Base-by-base conservation (phyloP, 2,329 filamentous ascomycete genomes). In the Cercospora sp. region DNA sequence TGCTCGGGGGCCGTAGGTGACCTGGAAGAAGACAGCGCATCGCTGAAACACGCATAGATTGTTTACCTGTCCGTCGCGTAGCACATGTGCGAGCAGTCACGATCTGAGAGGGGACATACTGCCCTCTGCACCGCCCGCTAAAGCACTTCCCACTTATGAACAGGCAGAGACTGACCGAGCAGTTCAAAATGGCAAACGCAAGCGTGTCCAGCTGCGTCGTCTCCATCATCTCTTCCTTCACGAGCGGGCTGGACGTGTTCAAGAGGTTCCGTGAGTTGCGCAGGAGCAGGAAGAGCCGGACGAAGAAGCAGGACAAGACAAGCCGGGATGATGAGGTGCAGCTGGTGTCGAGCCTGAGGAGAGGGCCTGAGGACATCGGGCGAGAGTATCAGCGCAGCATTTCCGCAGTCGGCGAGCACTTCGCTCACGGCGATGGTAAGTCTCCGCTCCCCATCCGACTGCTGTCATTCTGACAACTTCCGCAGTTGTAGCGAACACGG, bases 341-440 rank as follows among this genome's bases (percentile, higher is more conserved):
- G 42, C 72, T 84, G 42, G 79, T 75, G 20, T 79, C 77, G 39
- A 81, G 79, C 20, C 73, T 84, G 62, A 75, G 77, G 65, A 74
- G 74, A 72, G 81, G 81, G 1, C 80, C 81, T 2, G 72, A 78
- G 66, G 82, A 83, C 53, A 78, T 84, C 23, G 77, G 78, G 8
- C 73, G 77, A n/a, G 79, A 78, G 63, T 84, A 83, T 72, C 77
- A 79, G 64, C 72, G 74, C 36, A 79, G 79, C 70, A 77, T 80
- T 60, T 72, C 75, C 58, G 73, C 75, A 62, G 77, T 76, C 63
- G 81, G 81, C 16, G 76, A 80, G 57, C 68, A 73, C 5, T 83
- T 81, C 67, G 81, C 80, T 7, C 75, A 78, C 31, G 82, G 82
- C 64, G 82, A 84, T 74, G 75, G 82, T 83, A 72, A 76, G 79